Evolutionary conservation across 2,329 filamentous ascomycete species (phyloP), one percentile per base, ranked within the genome.

Genomic region (Aureobasidium musti): DNA sequence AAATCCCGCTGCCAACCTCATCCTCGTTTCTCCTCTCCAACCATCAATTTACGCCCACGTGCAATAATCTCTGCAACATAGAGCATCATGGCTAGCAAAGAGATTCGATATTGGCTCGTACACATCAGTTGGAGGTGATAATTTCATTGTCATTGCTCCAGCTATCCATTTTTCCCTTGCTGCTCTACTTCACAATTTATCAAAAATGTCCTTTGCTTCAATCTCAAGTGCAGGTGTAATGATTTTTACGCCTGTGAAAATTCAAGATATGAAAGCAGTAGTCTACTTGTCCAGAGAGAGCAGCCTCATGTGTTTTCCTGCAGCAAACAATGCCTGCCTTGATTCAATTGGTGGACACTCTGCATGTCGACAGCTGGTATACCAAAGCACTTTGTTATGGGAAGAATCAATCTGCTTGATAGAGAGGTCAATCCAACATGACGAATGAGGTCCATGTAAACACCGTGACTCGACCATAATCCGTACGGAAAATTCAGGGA

Each of bases 241-340:
- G 4, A 3, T 3, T 21, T 5, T 14, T 23, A n/a, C 8, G 10
- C n/a, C 52, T 13, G 17, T 37, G 2, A 23, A 17, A 37, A 54
- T 21, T 30, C 52, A 53, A 13, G 3, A 53, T 35, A 19, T 10
- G 14, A 7, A 37, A 1, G 2, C n/a, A 23, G n/a, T 10, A 23
- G 52, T 19, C 33, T 37, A 21, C 17, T 23, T 54, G 13, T 37
- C 30, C 33, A 54, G 19, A 23, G 52, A 37, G 19, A 54, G 50
- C 10, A 14, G n/a, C 39, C 39, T 43, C 8, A 21, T 47, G 11
- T 10, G 5, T 4, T 47, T 47, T 21, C n/a, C n/a, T 47, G 43
- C 26, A 54, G 53, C 53, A 56, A 56, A 56, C 53, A 56, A 56
- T 28, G 2, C 17, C 23, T 56, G 35, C 33, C 5, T n/a, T 28